Evolutionary conservation across 495 filamentous ascomycete species (phyloP).

Genomic region (Patellaria atrata): DNA sequence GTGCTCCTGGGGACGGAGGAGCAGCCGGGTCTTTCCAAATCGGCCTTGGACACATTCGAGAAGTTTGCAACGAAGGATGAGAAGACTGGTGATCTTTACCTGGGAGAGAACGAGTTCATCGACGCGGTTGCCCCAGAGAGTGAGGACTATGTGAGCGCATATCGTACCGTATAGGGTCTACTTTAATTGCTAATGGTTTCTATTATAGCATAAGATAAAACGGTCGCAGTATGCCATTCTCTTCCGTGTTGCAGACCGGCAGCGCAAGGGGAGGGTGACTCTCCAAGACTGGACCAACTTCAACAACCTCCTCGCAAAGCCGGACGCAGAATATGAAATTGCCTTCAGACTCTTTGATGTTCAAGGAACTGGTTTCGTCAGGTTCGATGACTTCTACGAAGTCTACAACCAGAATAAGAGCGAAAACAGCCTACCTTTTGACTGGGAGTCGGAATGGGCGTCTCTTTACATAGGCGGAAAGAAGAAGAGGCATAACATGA

Average conservation of each 20-base stretch:
- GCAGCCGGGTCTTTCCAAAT: conserved; percentile 48
- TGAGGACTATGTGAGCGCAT: conserved; percentile 71
- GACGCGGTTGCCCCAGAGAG: conserved; percentile 73
- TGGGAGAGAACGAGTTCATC: conserved; percentile 75
- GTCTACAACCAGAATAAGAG: conserved; percentile 76
- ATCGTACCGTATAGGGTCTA: conserved; percentile 8
- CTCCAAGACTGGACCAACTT: conserved; percentile 83
- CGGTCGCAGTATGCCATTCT: conserved; percentile 88
- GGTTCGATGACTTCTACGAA: conserved; percentile 69
- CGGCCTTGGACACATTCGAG: conserved; percentile 58
- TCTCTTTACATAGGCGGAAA: conserved; percentile 79
- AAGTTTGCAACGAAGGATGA: conserved; percentile 64
- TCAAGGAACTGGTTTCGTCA: conserved; percentile 65
- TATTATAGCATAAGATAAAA: conserved; percentile 80
- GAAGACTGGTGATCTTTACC: conserved; percentile 57
- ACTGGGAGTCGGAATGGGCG: conserved; percentile 98
- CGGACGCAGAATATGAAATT: conserved; percentile 97
- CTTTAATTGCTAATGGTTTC: conserved; percentile 3
- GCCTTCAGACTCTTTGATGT: conserved; percentile 91
- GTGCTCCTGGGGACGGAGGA: conserved; percentile 25
- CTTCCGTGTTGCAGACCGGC: conserved; percentile 76
- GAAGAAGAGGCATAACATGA: conserved; percentile 71
- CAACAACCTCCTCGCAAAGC: conserved; percentile 82
- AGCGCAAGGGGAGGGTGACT: conserved; percentile 51
- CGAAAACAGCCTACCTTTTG: conserved; percentile 69